Evolutionary conservation across 768 basidiomycete genomes (phyloP), one percentile per base, ranked within the genome.

Genomic region (Lactarius hatsudake): DNA sequence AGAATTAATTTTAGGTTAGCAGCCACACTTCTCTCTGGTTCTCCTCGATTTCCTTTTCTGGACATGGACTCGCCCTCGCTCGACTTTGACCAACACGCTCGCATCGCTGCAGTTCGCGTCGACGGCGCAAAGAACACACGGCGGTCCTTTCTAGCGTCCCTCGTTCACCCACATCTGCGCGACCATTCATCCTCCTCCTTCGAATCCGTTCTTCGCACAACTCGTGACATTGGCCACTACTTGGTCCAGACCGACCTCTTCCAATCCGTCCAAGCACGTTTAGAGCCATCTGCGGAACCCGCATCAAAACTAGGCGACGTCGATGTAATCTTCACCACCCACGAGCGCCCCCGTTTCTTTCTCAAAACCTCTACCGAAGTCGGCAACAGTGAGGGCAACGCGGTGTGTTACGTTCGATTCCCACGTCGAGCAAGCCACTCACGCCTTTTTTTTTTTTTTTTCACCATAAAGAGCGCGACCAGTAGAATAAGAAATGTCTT

Each of bases 301-400:
- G 75, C 87, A 8, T 85, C 88, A 1, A 75, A 79, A 58, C 75
- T 78, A 12, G 83, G 82, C 10, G 90, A 91, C 69, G 84, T 96
- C 13, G 93, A 97, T 72, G 75, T 98, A 43, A 83, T 96, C 2
- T 87, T 96, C 76, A 83, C 84, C 66, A 83, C 93, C 3, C 81
- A 83, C 48, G 96, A 98, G 76, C 85, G 84, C 64, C 86, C 92
- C 6, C 80, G 92, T 43, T 86, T 88, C 71, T 93, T 83, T 71
- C 72, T 96, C 8, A 92, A 90, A 69, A 92, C 88, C 3, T 84
- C 91, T 5, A 98, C 96, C 3, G 95, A 98, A 73, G 80, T 98
- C 7, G 96, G 97, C 4, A 94, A 96, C 67, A 90, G 88, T 59
- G 97, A 98, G 76, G 96, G 93, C 13, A 94, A 80, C 63, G 94